These are phyloP conservation scores for Colletotrichum sansevieriae DNA, from an alignment of 2,329 filamentous ascomycete genomes.

Conservation along the genomic window DNA sequence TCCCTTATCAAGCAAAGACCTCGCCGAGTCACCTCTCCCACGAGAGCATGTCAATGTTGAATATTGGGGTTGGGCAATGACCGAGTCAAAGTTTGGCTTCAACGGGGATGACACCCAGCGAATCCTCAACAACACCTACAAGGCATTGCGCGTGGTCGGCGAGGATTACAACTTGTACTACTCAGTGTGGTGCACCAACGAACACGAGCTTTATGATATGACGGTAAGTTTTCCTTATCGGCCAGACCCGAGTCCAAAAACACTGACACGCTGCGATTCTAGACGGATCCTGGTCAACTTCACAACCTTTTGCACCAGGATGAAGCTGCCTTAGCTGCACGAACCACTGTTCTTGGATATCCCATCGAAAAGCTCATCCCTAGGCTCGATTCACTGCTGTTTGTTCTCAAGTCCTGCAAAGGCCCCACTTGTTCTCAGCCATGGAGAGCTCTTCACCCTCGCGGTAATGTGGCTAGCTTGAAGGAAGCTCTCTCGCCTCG, in stretches of 20 bases:
- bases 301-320: constrained; percentile 46
- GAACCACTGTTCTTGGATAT: constrained; percentile 48
- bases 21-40: constrained; percentile 40
- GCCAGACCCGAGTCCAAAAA: neutral
- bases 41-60: constrained; percentile 66
- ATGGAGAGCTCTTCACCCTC: constrained; percentile 68
- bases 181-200: constrained; percentile 66
- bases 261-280: constrained; percentile 2
- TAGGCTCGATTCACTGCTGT: constrained; percentile 69
- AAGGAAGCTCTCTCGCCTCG: constrained; percentile 60
- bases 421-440: constrained; percentile 64
- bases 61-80: constrained; percentile 61
- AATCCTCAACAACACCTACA: constrained; percentile 65
- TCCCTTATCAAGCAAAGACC: constrained; percentile 48
- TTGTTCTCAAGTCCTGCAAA: constrained; percentile 72
- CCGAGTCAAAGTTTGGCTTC: constrained; percentile 47
- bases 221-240: constrained; percentile 52
- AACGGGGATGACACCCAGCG: constrained; percentile 44
- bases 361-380: constrained; percentile 57
- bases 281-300: constrained; percentile 65
- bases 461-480: constrained; percentile 63
- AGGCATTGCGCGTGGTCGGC: constrained; percentile 61
- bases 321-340: constrained; percentile 27
- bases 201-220: constrained; percentile 64
- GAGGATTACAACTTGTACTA: constrained; percentile 67